Conservation (phyloP, 495 filamentous ascomycete species). For the Penicillium maclennaniae region DNA sequence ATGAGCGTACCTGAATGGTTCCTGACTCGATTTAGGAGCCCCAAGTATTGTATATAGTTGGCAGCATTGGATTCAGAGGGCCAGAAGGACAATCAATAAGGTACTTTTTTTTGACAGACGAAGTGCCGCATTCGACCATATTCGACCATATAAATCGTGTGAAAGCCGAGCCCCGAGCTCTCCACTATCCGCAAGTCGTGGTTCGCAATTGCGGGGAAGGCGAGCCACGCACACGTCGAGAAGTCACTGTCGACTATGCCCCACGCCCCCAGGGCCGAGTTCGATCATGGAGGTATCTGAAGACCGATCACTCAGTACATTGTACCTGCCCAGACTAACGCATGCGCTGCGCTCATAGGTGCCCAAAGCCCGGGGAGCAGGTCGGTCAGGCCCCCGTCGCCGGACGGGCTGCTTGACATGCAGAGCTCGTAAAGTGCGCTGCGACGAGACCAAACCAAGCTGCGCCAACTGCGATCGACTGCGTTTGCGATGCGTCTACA, state of each 20-base stretch:
- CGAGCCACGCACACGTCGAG: conserved; percentile 2
- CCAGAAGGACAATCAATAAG: conserved; percentile 1
- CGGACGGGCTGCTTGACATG: conserved; percentile 46
- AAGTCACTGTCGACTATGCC: conserved; percentile 2
- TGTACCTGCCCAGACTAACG: conserved; percentile 15
- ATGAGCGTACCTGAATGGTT: neutral
- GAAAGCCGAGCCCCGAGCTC: neutral
- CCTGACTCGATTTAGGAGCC: too few species aligned
- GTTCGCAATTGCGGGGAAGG: conserved; percentile 27
- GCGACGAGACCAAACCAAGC: conserved; percentile 38
- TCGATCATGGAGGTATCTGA: conserved; percentile 24
- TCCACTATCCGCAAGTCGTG: conserved; percentile 13
- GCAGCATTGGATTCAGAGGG: neutral
- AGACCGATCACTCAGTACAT: neutral
- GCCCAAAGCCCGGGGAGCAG: conserved; percentile 36
- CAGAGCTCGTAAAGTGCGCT: conserved; percentile 44
- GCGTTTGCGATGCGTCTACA: conserved; percentile 34
- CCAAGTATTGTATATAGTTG: neutral
- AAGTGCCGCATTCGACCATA: neutral
- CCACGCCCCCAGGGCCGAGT: conserved; percentile 4
- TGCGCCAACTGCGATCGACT: conserved; percentile 40
- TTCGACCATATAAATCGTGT: neutral
- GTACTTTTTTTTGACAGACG: neutral
- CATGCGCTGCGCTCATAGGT: conserved; percentile 36
- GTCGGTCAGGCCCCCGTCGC: conserved; percentile 40